Evolutionary conservation across 75 land plant species (phyloP).

Genomic region (Sequoia sempervirens): DNA sequence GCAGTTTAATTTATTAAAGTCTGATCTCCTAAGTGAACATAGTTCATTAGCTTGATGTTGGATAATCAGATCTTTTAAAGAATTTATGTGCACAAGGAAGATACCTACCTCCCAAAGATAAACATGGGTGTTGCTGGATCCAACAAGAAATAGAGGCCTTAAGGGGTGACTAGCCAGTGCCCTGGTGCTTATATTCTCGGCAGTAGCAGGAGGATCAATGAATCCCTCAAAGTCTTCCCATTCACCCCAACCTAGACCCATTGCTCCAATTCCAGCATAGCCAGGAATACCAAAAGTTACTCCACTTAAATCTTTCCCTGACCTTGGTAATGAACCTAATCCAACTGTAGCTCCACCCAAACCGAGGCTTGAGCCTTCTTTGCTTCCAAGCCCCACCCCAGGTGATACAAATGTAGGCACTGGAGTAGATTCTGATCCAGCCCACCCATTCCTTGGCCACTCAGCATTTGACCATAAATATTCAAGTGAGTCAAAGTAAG

Average conservation of each 20-base stretch:
- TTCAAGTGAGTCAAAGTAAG: conserved; percentile 26
- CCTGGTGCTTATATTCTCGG: conserved; percentile 62
- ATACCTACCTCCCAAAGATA: conserved; percentile 91
- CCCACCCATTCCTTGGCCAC: conserved; percentile 97
- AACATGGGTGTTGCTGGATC: conserved; percentile 86
- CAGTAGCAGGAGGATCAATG: conserved; percentile 79
- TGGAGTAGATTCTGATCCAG: conserved; percentile 80
- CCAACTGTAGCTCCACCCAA: conserved; percentile 87
- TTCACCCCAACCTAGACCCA: conserved; percentile 84
- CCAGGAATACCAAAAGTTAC: conserved; percentile 88
- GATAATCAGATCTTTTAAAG: background rate
- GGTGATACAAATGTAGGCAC: conserved; percentile 67
- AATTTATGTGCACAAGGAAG: background rate
- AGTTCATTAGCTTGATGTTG: background rate
- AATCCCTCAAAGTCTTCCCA: conserved; percentile 68
- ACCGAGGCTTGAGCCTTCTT: conserved; percentile 63
- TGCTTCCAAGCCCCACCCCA: conserved; percentile 66
- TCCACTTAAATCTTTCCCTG: conserved; percentile 61
- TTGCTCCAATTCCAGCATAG: conserved; percentile 89
- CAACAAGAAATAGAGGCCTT: conserved; percentile 81
- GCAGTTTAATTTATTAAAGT: background rate
- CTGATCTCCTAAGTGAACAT: background rate
- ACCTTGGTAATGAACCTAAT: conserved; percentile 34
- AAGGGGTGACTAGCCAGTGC: conserved; percentile 85
- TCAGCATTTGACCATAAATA: conserved; percentile 82